These are phyloP conservation scores for Trypanosoma boissoni DNA, from an alignment of 208 protist genomes.

Conservation along the genomic window DNA sequence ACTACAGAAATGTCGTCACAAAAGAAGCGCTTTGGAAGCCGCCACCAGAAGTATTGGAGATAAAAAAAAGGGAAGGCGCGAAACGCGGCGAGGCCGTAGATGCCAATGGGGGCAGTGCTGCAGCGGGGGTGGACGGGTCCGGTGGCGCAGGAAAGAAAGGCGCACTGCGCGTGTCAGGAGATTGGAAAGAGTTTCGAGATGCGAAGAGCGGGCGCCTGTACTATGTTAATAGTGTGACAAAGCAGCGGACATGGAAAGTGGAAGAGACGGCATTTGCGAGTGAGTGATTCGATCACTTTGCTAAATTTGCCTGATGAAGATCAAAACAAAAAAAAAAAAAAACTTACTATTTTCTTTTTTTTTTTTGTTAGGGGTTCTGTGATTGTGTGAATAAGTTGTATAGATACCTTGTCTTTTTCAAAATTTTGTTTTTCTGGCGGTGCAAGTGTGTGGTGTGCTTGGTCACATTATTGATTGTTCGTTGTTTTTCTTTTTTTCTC, in stretches of 20 bases:
- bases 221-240: conserved; percentile 25
- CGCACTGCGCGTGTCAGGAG: conserved; percentile 4
- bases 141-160: conserved; percentile 12
- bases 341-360: conserved; percentile 5
- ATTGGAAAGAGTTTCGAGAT: conserved; percentile 20
- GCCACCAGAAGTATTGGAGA: conserved; percentile 16
- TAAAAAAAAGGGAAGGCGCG: conserved; percentile 1
- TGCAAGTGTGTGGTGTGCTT: no score
- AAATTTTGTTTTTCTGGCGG: no score
- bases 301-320: no score
- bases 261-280: conserved; percentile 17
- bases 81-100: not conserved
- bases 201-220: conserved; percentile 12
- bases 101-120: not conserved
- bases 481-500: no score
- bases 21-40: conserved; percentile 17
- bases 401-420: no score
- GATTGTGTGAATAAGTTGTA: no score
- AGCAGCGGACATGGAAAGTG: conserved; percentile 15
- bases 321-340: conserved; percentile 3
- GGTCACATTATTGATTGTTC: no score
- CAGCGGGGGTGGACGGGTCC: not conserved
- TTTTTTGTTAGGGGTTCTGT: no score
- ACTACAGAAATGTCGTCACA: conserved; percentile 17
- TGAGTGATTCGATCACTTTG: not conserved